These are phyloP conservation scores for Gremmenia infestans DNA, from an alignment of 2,329 filamentous ascomycete species.

Conservation along the genomic window DNA sequence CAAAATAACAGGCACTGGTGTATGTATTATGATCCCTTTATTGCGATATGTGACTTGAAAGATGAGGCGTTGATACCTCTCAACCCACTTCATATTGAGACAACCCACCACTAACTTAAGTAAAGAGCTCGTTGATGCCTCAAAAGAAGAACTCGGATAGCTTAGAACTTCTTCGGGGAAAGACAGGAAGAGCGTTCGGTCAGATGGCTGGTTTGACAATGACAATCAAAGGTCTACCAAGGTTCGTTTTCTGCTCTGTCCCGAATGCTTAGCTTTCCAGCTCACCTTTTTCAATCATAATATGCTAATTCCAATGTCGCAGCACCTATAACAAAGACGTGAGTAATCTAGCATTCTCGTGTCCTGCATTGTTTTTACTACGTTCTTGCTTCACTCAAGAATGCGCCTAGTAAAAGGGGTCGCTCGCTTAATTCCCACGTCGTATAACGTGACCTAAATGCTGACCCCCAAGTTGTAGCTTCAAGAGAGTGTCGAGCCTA, in stretches of 20 bases:
- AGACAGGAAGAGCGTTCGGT: conserved; percentile 71
- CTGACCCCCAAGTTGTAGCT: conserved; percentile 34
- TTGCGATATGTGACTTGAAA: not conserved
- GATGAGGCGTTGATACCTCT: not conserved
- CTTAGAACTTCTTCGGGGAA: conserved; percentile 70
- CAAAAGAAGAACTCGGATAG: conserved; percentile 80
- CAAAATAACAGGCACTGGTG: not conserved
- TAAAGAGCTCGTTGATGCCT: conserved; percentile 46
- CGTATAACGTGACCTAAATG: conserved; percentile 44
- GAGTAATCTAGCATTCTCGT: not conserved
- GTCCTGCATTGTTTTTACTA: not conserved
- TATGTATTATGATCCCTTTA: not conserved
- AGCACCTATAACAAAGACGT: conserved; percentile 84
- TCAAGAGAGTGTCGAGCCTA: conserved; percentile 83
- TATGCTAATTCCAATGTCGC: conserved; percentile 49
- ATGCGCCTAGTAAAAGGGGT: conserved; percentile 53
- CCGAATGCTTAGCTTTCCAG: not conserved
- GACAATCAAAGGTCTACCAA: conserved; percentile 45
- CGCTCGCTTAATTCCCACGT: conserved; percentile 78
- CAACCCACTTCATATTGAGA: not conserved
- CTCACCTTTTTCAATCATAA: not conserved
- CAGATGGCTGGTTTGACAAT: conserved; percentile 78
- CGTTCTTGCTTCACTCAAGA: not conserved
- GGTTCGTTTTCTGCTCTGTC: not conserved
- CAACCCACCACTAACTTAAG: conserved; percentile 38